Conservation (phyloP, 1,139 yeast genomes). For the Yamadazyma songkhlaensis region DNA sequence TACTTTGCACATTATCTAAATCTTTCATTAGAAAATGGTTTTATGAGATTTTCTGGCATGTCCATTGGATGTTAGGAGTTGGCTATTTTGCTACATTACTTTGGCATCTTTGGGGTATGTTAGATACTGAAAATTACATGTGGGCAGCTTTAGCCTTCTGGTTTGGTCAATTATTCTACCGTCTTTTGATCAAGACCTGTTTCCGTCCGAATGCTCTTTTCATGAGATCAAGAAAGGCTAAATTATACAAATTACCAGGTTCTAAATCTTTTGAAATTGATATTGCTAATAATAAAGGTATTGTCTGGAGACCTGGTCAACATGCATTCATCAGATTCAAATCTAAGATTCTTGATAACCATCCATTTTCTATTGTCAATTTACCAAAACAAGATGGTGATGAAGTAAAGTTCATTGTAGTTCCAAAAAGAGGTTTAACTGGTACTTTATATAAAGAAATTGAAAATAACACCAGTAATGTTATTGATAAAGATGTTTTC, state of each 20-base stretch:
- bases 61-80: constrained; percentile 59
- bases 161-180: constrained; percentile 50
- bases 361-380: constrained; percentile 60
- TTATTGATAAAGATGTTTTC: constrained; percentile 28
- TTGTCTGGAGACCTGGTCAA: constrained; percentile 59
- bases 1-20: constrained; percentile 48
- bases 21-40: constrained; percentile 38
- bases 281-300: constrained; percentile 34
- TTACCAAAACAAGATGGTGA: constrained; percentile 21
- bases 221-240: constrained; percentile 46
- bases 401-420: constrained; percentile 46
- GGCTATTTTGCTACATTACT: constrained; percentile 52
- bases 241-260: constrained; percentile 25
- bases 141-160: constrained; percentile 59
- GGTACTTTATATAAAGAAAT: constrained; percentile 24
- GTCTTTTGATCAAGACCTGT: constrained; percentile 51
- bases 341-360: constrained; percentile 49
- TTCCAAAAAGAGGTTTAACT: constrained; percentile 55
- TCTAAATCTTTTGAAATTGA: constrained; percentile 40
- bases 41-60: constrained; percentile 54
- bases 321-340: constrained; percentile 54
- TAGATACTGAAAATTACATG: constrained; percentile 47
- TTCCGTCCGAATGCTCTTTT: constrained; percentile 43
- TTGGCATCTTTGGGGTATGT: constrained; percentile 44
- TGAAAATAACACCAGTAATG: constrained; percentile 17